These are phyloP conservation scores for Colletotrichum gloeosporioides DNA, from an alignment of 2,329 filamentous ascomycete genomes.

Conservation along the genomic window DNA sequence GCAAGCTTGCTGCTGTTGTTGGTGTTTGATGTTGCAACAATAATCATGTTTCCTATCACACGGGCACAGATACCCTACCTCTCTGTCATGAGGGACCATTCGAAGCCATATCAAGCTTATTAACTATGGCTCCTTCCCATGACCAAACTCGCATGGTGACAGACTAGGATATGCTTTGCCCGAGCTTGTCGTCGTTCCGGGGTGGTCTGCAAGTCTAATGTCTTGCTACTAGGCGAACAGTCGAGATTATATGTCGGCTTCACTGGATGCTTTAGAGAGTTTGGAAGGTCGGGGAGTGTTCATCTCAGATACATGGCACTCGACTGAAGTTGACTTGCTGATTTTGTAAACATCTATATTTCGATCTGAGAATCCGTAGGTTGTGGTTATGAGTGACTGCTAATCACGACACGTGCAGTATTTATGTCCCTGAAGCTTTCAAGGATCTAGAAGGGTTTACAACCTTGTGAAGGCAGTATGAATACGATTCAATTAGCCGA, in stretches of 20 bases:
- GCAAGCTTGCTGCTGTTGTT: not conserved
- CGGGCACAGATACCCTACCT: not conserved
- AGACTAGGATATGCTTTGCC: not conserved
- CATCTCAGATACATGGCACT: not conserved
- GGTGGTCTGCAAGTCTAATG: not conserved
- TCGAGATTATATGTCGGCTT: not conserved
- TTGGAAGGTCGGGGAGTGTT: not conserved
- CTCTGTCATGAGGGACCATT: not conserved
- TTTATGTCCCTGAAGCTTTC: not conserved
- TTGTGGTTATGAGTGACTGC: not conserved
- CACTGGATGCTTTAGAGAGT: not conserved
- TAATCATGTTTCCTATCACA: not conserved
- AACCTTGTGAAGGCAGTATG: not conserved
- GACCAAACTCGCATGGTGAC: not conserved
- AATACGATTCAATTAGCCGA: fast-evolving
- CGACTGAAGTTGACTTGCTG: not conserved
- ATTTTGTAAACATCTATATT: not conserved
- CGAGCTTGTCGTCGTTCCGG: not conserved
- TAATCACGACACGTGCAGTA: not conserved
- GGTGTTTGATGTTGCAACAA: not conserved
- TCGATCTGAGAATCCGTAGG: not conserved
- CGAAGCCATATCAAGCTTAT: not conserved
- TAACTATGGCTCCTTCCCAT: not conserved
- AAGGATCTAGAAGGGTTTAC: not conserved
- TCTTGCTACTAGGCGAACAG: not conserved